Evolutionary conservation across 768 basidiomycete species (phyloP).

Genomic region (Russula abietina): DNA sequence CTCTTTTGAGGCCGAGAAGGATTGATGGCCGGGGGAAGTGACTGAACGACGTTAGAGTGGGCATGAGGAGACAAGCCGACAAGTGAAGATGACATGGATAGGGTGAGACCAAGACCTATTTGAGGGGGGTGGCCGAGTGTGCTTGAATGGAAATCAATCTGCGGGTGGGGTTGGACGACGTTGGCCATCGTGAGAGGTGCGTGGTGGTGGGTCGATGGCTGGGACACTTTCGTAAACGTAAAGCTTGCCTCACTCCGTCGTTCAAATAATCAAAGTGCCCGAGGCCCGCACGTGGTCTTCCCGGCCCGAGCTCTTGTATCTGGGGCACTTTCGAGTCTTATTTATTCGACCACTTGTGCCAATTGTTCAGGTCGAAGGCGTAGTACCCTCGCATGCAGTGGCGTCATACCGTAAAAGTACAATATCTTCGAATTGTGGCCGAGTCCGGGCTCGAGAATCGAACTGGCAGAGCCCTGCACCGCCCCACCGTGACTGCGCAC

Average conservation of each 20-base stretch:
- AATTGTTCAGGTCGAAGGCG: no score
- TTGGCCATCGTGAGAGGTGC: conserved; percentile 54
- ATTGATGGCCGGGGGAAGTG: conserved; percentile 45
- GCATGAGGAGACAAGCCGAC: conserved; percentile 43
- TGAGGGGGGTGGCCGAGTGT: conserved; percentile 56
- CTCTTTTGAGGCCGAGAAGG: conserved; percentile 53
- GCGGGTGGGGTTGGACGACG: conserved; percentile 48
- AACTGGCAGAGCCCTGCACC: background rate
- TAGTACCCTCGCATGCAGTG: no score
- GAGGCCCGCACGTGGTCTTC: conserved; percentile 7
- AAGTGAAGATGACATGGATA: conserved; percentile 43
- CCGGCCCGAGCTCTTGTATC: background rate
- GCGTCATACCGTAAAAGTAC: no score
- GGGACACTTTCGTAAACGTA: conserved; percentile 19
- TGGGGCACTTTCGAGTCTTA: background rate
- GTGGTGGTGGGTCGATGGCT: conserved; percentile 19
- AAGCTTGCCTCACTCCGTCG: background rate
- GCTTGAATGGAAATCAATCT: conserved; percentile 56
- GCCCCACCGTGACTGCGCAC: background rate
- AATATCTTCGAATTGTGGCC: no score
- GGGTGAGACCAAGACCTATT: conserved; percentile 69
- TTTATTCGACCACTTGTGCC: background rate
- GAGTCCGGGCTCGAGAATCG: background rate
- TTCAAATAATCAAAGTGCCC: background rate
- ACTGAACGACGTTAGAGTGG: conserved; percentile 47